Evolutionary conservation across 2,329 filamentous ascomycete species (phyloP).

Genomic region (Sporothrix dimorphospora): DNA sequence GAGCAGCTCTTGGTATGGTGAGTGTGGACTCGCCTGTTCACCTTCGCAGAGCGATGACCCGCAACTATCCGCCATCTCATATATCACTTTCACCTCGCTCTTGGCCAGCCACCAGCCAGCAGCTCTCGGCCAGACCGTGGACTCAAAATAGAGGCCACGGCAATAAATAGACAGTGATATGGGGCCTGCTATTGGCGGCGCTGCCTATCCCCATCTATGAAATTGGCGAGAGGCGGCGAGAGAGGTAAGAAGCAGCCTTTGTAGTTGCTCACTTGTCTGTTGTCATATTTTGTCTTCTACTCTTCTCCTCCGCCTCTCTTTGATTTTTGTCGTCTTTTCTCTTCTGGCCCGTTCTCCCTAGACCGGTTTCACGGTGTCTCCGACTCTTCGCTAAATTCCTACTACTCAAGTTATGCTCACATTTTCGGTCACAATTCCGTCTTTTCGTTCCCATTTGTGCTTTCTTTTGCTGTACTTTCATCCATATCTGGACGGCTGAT

Average conservation of each 20-base stretch:
- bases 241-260: neutral
- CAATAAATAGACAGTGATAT: neutral
- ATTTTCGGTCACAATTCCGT: neutral
- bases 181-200: neutral
- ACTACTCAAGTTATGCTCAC: neutral
- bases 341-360: neutral
- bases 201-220: neutral
- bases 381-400: conserved; percentile 18
- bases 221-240: neutral
- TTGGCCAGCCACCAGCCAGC: conserved; percentile 1
- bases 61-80: conserved; percentile 21
- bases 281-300: conserved; percentile 13
- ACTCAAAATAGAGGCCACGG: neutral
- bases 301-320: neutral
- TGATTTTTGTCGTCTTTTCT: neutral
- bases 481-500: neutral
- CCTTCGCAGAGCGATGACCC: conserved; percentile 1
- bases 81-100: neutral
- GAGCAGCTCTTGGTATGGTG: neutral
- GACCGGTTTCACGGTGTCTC: conserved; percentile 17
- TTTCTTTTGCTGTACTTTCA: neutral
- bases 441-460: neutral
- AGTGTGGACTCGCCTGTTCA: neutral
- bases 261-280: conserved; percentile 5
- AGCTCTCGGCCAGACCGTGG: conserved; percentile 22